Base-by-base conservation (phyloP, 2,329 filamentous ascomycete genomes). In the Pleoardoris graminearum region DNA sequence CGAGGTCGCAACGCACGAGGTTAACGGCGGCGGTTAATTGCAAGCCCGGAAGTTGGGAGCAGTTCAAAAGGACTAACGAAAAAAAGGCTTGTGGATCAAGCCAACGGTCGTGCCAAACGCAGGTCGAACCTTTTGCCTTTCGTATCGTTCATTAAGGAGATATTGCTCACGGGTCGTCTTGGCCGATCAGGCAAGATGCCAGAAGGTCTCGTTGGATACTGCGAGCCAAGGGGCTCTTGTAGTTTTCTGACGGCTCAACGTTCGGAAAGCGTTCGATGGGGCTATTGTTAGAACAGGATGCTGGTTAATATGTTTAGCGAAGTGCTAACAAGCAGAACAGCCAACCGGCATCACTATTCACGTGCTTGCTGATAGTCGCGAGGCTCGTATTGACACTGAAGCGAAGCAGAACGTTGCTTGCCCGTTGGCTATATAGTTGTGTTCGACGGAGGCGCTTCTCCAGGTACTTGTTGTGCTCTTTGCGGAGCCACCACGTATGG, bases 91-190 rank as follows among this genome's bases (percentile, higher is more conserved):
- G 54, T 29, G 41, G 53, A 51, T 36, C 35, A 44, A 46, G 57
- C 35, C 27, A 23, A 58, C 48, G 51, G 50, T 53, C 23, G 23
- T 53, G 48, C 48, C 42, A 42, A 35, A 23, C 51, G 45, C 32
- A 53, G 36, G 37, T 33, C 22, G 17, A 32, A 23, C 17, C 35
- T 39, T 57, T 53, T 47, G 44, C 44, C 41, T 45, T 60, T 65
- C 63, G 62, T 68, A 60, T 69, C 50, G 3, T 61, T 68, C 63
- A 68, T 68, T 67, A 67, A 29, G 23, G 41, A 50, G 50, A 65
- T 61, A 63, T 65, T 56, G 51, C 47, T 14, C 22, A 14, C 14
- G 12, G 21, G 29, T 25, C 22, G 27, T 23, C 32, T 29, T 21
- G 7, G 17, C 6, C n/a, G 30, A 39, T 16, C 16, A 12, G 33